Evolutionary conservation across 345 rosid genomes (phyloP).

Genomic region (Populus ilicifolia): DNA sequence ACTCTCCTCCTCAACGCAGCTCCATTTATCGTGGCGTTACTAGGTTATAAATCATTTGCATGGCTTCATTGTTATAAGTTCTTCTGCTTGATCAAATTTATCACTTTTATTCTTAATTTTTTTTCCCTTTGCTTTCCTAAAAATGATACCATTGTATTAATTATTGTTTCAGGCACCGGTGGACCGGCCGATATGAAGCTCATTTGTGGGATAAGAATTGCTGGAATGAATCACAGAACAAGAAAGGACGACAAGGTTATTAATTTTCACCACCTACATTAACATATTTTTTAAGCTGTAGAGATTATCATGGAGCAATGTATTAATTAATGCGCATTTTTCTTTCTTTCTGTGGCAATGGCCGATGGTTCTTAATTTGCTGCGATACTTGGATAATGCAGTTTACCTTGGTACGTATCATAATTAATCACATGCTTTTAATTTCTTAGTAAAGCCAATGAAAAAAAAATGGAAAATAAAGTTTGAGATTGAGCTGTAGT

Average conservation of each 20-base stretch:
- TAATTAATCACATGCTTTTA: background rate
- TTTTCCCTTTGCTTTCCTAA: background rate
- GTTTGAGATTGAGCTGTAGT: background rate
- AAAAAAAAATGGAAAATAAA: background rate
- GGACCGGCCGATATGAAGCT: constrained; percentile 86
- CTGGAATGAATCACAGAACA: constrained; percentile 79
- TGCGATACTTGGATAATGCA: background rate
- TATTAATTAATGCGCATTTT: background rate
- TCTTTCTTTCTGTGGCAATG: background rate
- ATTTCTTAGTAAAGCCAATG: background rate
- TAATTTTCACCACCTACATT: background rate
- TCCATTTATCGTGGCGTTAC: constrained; percentile 86
- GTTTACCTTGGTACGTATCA: constrained; percentile 22
- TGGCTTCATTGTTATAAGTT: background rate
- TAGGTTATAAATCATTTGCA: constrained; percentile 31
- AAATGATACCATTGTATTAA: background rate
- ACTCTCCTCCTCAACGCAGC: constrained; percentile 88
- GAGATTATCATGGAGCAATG: background rate
- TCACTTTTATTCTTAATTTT: background rate
- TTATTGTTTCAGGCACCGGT: constrained; percentile 51
- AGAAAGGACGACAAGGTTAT: constrained; percentile 82
- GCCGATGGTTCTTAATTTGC: background rate
- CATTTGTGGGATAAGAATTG: constrained; percentile 84
- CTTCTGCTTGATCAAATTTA: background rate
- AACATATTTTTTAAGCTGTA: background rate